Evolutionary conservation across 73 alveolate species (phyloP).

Genomic region (Tetrahymena malaccensis): DNA sequence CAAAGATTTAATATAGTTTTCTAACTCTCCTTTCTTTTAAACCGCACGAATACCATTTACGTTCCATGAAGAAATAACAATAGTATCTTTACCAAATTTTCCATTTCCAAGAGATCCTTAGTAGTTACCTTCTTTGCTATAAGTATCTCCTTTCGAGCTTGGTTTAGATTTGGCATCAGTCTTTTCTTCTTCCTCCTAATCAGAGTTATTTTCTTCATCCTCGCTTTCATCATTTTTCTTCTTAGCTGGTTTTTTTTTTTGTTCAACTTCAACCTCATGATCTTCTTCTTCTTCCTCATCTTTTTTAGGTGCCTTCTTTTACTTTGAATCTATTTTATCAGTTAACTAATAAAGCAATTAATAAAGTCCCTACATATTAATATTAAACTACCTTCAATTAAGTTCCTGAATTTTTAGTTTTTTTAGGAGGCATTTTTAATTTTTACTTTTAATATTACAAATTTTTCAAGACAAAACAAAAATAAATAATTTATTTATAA

Average conservation of each 20-base stretch:
- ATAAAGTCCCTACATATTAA: not conserved
- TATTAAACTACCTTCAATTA: not conserved
- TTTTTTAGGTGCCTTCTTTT: not conserved
- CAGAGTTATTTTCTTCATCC: not conserved
- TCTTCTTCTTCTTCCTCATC: not conserved
- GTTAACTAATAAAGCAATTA: not conserved
- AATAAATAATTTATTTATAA: not conserved
- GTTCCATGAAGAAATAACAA: conserved; percentile 68
- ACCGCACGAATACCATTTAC: conserved; percentile 83
- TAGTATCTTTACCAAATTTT: not conserved
- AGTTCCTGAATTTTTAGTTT: not conserved
- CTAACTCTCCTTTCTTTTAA: conserved; percentile 54
- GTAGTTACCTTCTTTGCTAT: not conserved
- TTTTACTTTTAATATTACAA: not conserved
- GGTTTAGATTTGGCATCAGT: not conserved
- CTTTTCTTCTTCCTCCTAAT: not conserved
- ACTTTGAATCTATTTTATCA: not conserved
- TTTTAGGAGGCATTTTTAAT: not conserved
- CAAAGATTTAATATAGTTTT: conserved; percentile 42
- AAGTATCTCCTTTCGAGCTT: not conserved
- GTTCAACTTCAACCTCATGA: not conserved
- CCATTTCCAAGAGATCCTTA: conserved; percentile 30
- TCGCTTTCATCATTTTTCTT: not conserved
- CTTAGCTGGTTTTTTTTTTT: not conserved
- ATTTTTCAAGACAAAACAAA: not conserved